These are phyloP conservation scores for Xanthoparmelia taractica DNA, from an alignment of 495 filamentous ascomycete species.

Conservation along the genomic window DNA sequence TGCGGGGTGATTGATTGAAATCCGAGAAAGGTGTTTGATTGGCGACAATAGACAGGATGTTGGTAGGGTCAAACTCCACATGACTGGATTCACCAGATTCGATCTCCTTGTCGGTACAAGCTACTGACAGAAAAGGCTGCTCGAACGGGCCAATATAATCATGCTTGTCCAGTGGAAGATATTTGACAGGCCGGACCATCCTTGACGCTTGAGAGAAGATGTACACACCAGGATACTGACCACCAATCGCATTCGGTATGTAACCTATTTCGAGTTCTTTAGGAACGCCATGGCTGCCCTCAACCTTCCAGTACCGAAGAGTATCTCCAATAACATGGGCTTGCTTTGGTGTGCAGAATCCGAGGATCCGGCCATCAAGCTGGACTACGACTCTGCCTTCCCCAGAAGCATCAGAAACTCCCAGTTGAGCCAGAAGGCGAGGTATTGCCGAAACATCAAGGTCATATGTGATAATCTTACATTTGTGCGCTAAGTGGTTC, in stretches of 20 bases:
- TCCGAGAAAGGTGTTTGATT: slow-evolving; percentile 99
- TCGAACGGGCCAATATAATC: slow-evolving; percentile 90
- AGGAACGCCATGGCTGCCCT: slow-evolving; percentile 77
- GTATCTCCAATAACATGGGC: slow-evolving; percentile 72
- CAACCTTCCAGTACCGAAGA: slow-evolving; percentile 90
- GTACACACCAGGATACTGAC: slow-evolving; percentile 93
- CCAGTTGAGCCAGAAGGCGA: slow-evolving; percentile 63
- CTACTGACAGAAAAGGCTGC: slow-evolving; percentile 97
- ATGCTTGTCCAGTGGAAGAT: slow-evolving; percentile 71
- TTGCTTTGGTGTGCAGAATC: slow-evolving; percentile 79
- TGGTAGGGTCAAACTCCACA: slow-evolving; percentile 89
- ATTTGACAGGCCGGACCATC: slow-evolving; percentile 88
- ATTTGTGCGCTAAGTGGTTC: slow-evolving; percentile 94
- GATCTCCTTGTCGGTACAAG: slow-evolving; percentile 75
- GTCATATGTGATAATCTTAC: slow-evolving; percentile 68
- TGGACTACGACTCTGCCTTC: slow-evolving; percentile 80
- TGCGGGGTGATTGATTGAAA: slow-evolving; percentile 96
- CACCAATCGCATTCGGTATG: slow-evolving; percentile 74
- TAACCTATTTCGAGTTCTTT: slow-evolving; percentile 83
- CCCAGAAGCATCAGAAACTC: slow-evolving; percentile 59
- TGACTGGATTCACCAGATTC: slow-evolving; percentile 82
- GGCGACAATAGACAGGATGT: slow-evolving; percentile 93
- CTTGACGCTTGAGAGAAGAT: slow-evolving; percentile 77
- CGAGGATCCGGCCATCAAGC: slow-evolving; percentile 80
- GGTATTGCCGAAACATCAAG: slow-evolving; percentile 67